Percentiles rank a stretch among this genome's conserved stretches.
Conservation (phyloP, 2,329 filamentous ascomycete genomes). For the Blastomyces gilchristii region DNA sequence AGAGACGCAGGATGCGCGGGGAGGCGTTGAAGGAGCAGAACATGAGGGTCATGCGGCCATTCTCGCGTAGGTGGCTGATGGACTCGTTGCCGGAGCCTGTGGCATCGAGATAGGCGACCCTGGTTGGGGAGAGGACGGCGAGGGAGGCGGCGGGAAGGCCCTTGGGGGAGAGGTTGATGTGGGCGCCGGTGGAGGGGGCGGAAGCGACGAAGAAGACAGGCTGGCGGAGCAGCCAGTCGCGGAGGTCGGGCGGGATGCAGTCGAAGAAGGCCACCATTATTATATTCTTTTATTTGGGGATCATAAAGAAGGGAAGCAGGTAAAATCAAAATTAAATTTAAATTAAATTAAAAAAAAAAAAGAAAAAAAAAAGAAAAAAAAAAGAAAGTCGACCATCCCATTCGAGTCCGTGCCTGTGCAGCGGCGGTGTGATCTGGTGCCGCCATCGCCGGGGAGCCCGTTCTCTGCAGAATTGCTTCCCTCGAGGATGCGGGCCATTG, state of each 20-base stretch:
- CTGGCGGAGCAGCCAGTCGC: slow-evolving; percentile 55
- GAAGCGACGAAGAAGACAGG: slow-evolving; percentile 67
- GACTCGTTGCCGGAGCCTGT: slow-evolving; percentile 69
- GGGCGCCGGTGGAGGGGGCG: slow-evolving; percentile 54
- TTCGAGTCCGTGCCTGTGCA: slow-evolving; percentile 29
- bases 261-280: slow-evolving; percentile 43
- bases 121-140: slow-evolving; percentile 48
- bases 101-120: slow-evolving; percentile 61
- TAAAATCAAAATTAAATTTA: too few species aligned
- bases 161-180: slow-evolving; percentile 71
- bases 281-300: too few species aligned
- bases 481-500: slow-evolving; percentile 46
- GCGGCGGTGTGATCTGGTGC: slow-evolving; percentile 42
- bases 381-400: slow-evolving; percentile 31
- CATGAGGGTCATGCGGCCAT: slow-evolving; percentile 63
- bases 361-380: slow-evolving; percentile 12
- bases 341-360: too few species aligned
- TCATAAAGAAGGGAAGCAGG: too few species aligned
- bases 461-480: slow-evolving; percentile 51
- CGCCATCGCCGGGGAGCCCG: slow-evolving; percentile 46
- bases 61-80: slow-evolving; percentile 65
- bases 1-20: slow-evolving; percentile 55
- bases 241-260: slow-evolving; percentile 46
- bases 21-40: slow-evolving; percentile 55
- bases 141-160: slow-evolving; percentile 55